These are phyloP conservation scores for Plantago elongata DNA, from an alignment of 257 asterid genomes.

Conservation along the genomic window DNA sequence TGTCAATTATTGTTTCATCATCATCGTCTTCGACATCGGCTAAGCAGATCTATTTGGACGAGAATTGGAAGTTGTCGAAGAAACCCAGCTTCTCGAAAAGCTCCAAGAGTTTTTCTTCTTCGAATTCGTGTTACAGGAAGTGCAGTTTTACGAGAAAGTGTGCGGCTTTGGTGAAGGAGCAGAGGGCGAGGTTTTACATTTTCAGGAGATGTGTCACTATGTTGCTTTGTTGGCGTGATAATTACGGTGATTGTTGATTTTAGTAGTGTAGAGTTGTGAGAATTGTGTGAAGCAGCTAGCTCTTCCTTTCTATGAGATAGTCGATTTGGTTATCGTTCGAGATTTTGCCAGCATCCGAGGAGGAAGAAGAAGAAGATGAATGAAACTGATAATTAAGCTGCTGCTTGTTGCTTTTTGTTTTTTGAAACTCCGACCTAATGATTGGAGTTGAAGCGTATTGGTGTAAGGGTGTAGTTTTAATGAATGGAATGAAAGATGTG, in stretches of 20 bases:
- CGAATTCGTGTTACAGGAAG: conserved; percentile 31
- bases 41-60: conserved; percentile 30
- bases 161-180: conserved; percentile 72
- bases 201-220: conserved; percentile 88
- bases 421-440: background rate
- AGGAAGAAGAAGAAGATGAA: conserved; percentile 21
- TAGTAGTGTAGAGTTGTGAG: background rate
- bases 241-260: conserved; percentile 50
- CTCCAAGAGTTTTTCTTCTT: conserved; percentile 23
- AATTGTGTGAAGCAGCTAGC: background rate
- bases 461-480: background rate
- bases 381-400: too few relatives aligned
- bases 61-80: conserved; percentile 37
- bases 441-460: too few relatives aligned
- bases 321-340: conserved; percentile 17
- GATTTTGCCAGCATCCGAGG: conserved; percentile 60
- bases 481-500: too few relatives aligned
- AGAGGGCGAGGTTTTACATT: conserved; percentile 81
- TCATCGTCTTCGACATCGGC: background rate
- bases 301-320: conserved; percentile 63
- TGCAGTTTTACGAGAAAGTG: conserved; percentile 76
- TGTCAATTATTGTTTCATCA: conserved; percentile 15
- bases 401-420: too few relatives aligned
- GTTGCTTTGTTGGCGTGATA: conserved; percentile 85
- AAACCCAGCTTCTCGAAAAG: conserved; percentile 30